phyloP scores from a whole-genome alignment of 371 early-diverging fungal species.

The Umbelopsis sp. region DNA sequence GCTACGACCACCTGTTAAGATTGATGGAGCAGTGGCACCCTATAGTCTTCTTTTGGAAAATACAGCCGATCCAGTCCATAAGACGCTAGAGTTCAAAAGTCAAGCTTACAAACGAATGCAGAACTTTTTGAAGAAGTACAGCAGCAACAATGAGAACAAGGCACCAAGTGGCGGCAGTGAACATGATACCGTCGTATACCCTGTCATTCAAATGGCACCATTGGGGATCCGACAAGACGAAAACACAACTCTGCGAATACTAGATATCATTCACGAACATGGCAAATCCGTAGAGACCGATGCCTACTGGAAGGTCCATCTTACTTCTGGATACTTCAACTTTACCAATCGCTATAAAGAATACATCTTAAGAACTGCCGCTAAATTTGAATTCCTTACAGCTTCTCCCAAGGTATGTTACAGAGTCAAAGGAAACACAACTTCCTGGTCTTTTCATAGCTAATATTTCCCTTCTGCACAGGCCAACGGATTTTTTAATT shows the following conservation, averaged over 20 bases:
- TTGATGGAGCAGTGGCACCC: slow-evolving; percentile 11
- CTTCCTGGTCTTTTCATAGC: too few relatives aligned
- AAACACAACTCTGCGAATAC: slow-evolving; percentile 55
- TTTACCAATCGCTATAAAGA: slow-evolving; percentile 72
- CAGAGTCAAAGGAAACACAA: neutral
- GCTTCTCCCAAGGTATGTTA: slow-evolving; percentile 83
- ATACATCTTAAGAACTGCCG: slow-evolving; percentile 59
- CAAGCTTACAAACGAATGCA: slow-evolving; percentile 52
- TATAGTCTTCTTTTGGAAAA: slow-evolving; percentile 33
- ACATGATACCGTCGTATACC: slow-evolving; percentile 77
- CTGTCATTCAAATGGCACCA: slow-evolving; percentile 88
- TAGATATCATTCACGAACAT: slow-evolving; percentile 51
- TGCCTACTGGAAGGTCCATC: slow-evolving; percentile 53
- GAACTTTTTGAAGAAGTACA: slow-evolving; percentile 26
- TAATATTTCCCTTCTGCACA: slow-evolving; percentile 22
- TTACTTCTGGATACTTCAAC: slow-evolving; percentile 96
- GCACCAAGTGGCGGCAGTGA: neutral
- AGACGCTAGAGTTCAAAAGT: slow-evolving; percentile 61
- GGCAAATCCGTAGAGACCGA: slow-evolving; percentile 29
- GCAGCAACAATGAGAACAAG: neutral
- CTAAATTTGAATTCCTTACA: slow-evolving; percentile 70
- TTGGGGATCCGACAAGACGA: slow-evolving; percentile 85
- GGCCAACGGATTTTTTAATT: slow-evolving; percentile 94
- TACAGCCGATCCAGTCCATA: slow-evolving; percentile 66
- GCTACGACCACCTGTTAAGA: slow-evolving; percentile 28